phyloP scores from a whole-genome alignment of 2,329 filamentous ascomycete genomes.

The Colletotrichum sp. region DNA sequence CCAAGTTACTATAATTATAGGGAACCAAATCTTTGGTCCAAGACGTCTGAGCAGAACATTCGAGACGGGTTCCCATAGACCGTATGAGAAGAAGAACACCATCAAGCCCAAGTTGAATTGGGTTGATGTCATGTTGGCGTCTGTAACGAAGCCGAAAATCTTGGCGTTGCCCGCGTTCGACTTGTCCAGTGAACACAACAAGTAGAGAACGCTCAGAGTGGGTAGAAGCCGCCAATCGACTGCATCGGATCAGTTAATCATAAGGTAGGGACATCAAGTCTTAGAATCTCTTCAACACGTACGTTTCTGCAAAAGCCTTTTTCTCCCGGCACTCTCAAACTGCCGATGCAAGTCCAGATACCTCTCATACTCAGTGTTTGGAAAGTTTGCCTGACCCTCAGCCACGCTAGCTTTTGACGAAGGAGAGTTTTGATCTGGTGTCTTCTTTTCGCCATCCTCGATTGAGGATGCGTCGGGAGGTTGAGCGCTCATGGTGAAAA shows the following conservation, averaged over 20 bases:
- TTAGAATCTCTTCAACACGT: background rate
- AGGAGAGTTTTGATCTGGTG: background rate
- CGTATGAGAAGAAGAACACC: slow-evolving; percentile 46
- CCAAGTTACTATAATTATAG: background rate
- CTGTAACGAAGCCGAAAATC: slow-evolving; percentile 15
- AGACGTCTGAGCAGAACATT: background rate
- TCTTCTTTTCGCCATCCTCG: background rate
- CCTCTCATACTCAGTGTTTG: background rate
- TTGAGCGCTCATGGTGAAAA: background rate
- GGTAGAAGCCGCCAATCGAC: background rate
- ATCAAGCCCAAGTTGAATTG: slow-evolving; percentile 46
- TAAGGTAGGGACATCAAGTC: background rate
- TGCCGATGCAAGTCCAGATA: background rate
- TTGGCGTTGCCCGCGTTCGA: background rate
- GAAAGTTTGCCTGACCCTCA: background rate
- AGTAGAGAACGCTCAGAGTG: background rate
- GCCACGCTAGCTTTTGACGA: background rate
- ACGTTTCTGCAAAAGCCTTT: background rate
- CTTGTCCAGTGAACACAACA: background rate
- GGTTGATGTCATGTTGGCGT: background rate
- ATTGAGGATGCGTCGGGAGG: background rate
- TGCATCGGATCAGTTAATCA: background rate
- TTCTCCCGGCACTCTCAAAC: background rate
- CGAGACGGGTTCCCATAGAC: background rate
- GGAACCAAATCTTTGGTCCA: background rate